phyloP scores from a whole-genome alignment of 768 basidiomycete species.

The Paxillus ammoniavirescens region DNA sequence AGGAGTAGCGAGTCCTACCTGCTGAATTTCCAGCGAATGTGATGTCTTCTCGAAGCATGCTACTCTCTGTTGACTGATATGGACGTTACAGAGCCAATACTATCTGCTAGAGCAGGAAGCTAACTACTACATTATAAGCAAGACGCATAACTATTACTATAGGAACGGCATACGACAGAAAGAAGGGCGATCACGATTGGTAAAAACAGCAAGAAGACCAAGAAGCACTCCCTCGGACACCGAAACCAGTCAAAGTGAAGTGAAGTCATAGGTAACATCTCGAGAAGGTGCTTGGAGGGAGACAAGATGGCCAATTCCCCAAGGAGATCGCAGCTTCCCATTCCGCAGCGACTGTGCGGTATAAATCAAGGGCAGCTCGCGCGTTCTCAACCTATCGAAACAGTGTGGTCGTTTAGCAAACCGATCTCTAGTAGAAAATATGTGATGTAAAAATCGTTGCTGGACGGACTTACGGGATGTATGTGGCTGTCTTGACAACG shows the following conservation, averaged over 20 bases:
- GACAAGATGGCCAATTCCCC: constrained; percentile 71
- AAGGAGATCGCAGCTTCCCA: constrained; percentile 65
- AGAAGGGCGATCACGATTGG: neutral
- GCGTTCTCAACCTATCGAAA: constrained; percentile 69
- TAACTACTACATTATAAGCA: constrained; percentile 24
- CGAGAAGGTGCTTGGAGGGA: constrained; percentile 79
- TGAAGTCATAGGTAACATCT: constrained; percentile 62
- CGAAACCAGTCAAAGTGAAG: no score
- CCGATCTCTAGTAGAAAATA: neutral
- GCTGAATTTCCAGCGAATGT: neutral
- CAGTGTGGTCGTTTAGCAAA: constrained; percentile 10
- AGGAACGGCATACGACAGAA: constrained; percentile 5
- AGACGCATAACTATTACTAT: constrained; percentile 8
- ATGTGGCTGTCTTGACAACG: constrained; percentile 70
- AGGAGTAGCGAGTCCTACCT: neutral
- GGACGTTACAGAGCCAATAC: constrained; percentile 11
- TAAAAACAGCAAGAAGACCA: constrained; percentile 14
- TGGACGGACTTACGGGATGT: constrained; percentile 52
- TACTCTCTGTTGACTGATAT: constrained; percentile 9
- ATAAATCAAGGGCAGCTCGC: constrained; percentile 52
- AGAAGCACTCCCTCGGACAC: neutral
- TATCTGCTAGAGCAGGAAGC: constrained; percentile 8
- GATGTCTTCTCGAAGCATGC: neutral
- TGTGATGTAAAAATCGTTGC: neutral
- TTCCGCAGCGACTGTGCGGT: constrained; percentile 53